Evolutionary conservation across 495 filamentous ascomycete genomes (phyloP).

Genomic region (Podospora bellae-mahoneyi): DNA sequence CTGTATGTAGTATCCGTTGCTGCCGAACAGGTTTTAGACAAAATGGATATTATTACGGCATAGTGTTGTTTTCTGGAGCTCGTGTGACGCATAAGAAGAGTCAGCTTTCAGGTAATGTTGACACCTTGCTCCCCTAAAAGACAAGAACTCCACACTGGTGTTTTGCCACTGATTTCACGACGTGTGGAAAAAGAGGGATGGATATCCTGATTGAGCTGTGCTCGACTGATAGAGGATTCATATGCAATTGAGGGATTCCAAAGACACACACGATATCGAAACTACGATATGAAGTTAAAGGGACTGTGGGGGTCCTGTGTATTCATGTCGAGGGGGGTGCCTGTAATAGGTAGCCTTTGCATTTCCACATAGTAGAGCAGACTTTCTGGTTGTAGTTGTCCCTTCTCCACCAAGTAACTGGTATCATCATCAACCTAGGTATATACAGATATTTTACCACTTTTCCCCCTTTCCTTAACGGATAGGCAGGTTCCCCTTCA

Average conservation of each 20-base stretch:
- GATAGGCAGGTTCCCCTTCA: not conserved
- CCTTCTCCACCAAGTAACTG: not conserved
- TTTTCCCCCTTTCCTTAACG: not conserved
- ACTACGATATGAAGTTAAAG: no score
- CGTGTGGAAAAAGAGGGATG: not conserved
- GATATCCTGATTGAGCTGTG: not conserved
- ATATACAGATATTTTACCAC: not conserved
- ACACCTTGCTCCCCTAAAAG: not conserved
- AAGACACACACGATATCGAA: not conserved
- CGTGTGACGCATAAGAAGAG: not conserved
- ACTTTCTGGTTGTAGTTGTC: no score
- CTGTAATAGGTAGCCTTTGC: no score
- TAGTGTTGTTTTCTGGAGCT: not conserved
- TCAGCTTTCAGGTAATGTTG: not conserved
- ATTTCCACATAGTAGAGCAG: no score
- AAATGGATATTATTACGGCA: slow-evolving; percentile 15
- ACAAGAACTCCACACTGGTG: not conserved
- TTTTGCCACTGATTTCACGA: not conserved
- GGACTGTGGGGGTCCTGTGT: not conserved
- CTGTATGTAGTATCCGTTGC: slow-evolving; percentile 9
- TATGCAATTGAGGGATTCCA: not conserved
- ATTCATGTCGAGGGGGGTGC: not conserved
- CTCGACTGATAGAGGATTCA: not conserved
- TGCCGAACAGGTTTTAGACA: not conserved
- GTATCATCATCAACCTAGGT: not conserved